A percentile compares a stretch with the other conserved stretches of the same genome.
phyloP scores from a whole-genome alignment of 305 asterid species.

The Rubia balearica region DNA sequence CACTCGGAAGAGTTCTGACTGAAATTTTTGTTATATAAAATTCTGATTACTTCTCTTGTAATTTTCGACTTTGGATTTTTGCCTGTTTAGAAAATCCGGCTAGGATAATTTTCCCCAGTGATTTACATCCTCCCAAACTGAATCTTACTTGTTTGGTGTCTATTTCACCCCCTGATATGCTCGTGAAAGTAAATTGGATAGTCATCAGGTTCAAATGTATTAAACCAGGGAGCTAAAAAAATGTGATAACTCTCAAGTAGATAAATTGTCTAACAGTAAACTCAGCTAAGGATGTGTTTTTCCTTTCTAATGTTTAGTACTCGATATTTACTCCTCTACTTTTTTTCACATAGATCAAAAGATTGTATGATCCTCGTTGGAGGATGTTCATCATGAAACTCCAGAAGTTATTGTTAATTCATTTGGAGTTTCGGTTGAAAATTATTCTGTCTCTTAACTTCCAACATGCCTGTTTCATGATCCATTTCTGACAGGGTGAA shows the following conservation, averaged over 20 bases:
- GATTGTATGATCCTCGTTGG: neutral
- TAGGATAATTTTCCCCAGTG: neutral
- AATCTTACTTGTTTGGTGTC: neutral
- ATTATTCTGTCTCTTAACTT: neutral
- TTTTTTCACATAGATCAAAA: neutral
- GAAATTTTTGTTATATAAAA: neutral
- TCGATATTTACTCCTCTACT: neutral
- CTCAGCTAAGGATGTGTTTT: neutral
- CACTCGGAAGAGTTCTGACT: neutral
- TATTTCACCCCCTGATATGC: neutral
- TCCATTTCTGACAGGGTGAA: constrained; percentile 62
- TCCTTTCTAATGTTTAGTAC: neutral
- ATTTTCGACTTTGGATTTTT: neutral
- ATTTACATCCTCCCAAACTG: neutral
- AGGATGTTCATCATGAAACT: neutral
- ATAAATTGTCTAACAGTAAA: neutral
- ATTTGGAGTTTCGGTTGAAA: constrained; percentile 1
- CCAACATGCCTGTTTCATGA: constrained; percentile 8
- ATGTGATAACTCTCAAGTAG: neutral
- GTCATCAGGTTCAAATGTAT: neutral
- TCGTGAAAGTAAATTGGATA: neutral
- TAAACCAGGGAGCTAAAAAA: neutral
- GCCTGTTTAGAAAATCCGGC: neutral
- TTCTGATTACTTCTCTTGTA: neutral
- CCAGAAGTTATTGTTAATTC: neutral